Conservation (phyloP, 768 basidiomycete genomes). For the Rhodotorula graminis region DNA sequence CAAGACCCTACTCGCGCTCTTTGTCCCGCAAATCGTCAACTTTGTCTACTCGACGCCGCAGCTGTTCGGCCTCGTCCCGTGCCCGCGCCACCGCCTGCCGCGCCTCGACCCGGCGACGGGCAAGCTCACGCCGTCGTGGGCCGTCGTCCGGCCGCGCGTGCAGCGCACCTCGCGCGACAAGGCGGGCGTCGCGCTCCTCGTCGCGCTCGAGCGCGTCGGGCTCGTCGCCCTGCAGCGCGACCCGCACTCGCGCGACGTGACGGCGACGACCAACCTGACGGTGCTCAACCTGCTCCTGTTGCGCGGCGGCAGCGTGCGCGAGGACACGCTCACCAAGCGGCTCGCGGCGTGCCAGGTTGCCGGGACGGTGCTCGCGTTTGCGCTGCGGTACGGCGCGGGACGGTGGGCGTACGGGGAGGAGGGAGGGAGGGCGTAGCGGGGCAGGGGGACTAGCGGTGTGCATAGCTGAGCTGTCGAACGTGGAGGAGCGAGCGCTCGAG, state of each 20-base stretch:
- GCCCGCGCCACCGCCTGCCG: constrained; percentile 90
- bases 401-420: constrained; percentile 70
- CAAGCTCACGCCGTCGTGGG: constrained; percentile 59
- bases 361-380: constrained; percentile 77
- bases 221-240: constrained; percentile 63
- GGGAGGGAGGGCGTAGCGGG: constrained; percentile 59
- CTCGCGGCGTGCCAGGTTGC: constrained; percentile 72
- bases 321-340: constrained; percentile 68
- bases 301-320: constrained; percentile 74
- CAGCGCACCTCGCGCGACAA: neutral
- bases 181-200: constrained; percentile 52
- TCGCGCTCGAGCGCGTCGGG: constrained; percentile 59
- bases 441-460: no score
- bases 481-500: no score
- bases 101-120: constrained; percentile 73
- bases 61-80: constrained; percentile 85
- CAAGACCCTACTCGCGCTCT: constrained; percentile 92
- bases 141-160: neutral
- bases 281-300: constrained; percentile 81
- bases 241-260: constrained; percentile 57
- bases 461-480: no score
- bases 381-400: constrained; percentile 82
- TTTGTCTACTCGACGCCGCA: constrained; percentile 92
- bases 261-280: constrained; percentile 79
- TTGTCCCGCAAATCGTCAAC: constrained; percentile 97